phyloP scores from a whole-genome alignment of 176 grass and related monocot species.

The Sorghum bicolor region DNA sequence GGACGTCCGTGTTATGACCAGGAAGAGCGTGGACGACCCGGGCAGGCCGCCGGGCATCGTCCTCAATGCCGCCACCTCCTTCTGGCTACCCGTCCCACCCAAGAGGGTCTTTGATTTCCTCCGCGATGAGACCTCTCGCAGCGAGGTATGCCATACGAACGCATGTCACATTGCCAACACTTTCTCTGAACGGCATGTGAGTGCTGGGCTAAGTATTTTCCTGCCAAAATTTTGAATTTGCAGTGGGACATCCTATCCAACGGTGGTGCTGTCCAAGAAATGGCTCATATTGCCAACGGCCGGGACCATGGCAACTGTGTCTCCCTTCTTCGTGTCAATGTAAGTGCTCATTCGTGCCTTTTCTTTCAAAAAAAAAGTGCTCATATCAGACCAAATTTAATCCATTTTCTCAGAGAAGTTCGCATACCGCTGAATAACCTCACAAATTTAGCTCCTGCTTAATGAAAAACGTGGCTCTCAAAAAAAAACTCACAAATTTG shows the following conservation, averaged over 20 bases:
- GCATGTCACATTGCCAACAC: neutral
- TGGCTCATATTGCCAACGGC: slow-evolving; percentile 96
- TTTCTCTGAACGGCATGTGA: neutral
- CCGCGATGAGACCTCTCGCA: slow-evolving; percentile 77
- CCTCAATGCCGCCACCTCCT: slow-evolving; percentile 91
- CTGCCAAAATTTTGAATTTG: neutral
- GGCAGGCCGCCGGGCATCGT: slow-evolving; percentile 86
- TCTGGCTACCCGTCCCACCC: slow-evolving; percentile 80
- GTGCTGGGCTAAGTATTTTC: neutral
- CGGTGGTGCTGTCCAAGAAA: slow-evolving; percentile 84
- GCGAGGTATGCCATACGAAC: slow-evolving; percentile 37
- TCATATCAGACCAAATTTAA: neutral
- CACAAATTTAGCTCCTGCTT: too few species aligned
- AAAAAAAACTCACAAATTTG: too few species aligned
- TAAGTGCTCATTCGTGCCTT: slow-evolving; percentile 1
- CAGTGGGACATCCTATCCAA: slow-evolving; percentile 98
- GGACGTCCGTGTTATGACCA: slow-evolving; percentile 88
- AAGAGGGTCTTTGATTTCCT: slow-evolving; percentile 83
- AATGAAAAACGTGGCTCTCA: too few species aligned
- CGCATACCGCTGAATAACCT: neutral
- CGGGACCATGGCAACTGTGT: slow-evolving; percentile 89
- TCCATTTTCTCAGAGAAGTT: neutral
- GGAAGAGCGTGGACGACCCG: slow-evolving; percentile 86
- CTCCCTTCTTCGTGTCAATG: slow-evolving; percentile 90
- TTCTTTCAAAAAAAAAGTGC: neutral